Evolutionary conservation across 2,329 filamentous ascomycete species (phyloP).

Genomic region (Fusarium avenaceum): DNA sequence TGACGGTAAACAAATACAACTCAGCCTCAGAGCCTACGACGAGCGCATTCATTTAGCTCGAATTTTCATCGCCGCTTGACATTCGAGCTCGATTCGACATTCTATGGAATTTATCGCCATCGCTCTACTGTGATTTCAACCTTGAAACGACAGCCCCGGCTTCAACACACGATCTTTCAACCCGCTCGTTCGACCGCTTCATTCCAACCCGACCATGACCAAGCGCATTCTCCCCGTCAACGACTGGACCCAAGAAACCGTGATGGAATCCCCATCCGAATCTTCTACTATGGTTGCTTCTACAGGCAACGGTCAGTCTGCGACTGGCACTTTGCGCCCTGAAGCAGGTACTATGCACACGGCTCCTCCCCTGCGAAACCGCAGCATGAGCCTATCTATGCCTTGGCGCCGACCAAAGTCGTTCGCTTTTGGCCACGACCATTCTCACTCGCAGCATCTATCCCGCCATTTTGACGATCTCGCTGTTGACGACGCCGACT

Average conservation of each 20-base stretch:
- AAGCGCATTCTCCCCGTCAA: slow-evolving; percentile 57
- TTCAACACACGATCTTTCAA: slow-evolving; percentile 11
- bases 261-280: slow-evolving; percentile 45
- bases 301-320: slow-evolving; percentile 20
- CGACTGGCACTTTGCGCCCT: slow-evolving; percentile 7
- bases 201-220: slow-evolving; percentile 48
- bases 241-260: slow-evolving; percentile 63
- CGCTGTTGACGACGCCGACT: slow-evolving; percentile 52
- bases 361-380: slow-evolving; percentile 55
- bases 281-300: slow-evolving; percentile 34
- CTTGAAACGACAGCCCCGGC: slow-evolving; percentile 14
- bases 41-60: slow-evolving; percentile 18
- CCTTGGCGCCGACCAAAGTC: slow-evolving; percentile 65
- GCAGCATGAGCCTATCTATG: slow-evolving; percentile 65
- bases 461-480: slow-evolving; percentile 51
- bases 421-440: slow-evolving; percentile 54
- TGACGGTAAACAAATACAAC: slow-evolving; percentile 32
- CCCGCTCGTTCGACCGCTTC: not conserved
- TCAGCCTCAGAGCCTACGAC: not conserved
- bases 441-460: slow-evolving; percentile 49
- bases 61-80: not conserved
- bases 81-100: slow-evolving; percentile 6
- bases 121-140: not conserved
- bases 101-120: slow-evolving; percentile 4
- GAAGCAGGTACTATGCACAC: slow-evolving; percentile 23